Conservation (phyloP, 768 basidiomycete species). For the Hortiboletus campestris region DNA sequence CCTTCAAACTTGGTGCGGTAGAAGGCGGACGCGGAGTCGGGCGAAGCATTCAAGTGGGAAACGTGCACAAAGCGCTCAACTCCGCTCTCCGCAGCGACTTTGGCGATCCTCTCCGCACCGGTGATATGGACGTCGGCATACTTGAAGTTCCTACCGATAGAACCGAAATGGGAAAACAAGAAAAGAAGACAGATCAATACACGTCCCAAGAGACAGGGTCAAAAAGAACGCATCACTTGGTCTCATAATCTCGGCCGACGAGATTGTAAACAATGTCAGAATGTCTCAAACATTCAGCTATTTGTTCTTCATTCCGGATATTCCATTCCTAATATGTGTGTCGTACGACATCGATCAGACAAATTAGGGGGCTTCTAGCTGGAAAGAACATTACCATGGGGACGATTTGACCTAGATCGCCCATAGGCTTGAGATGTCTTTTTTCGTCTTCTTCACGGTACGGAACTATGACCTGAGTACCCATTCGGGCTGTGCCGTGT, state of each 20-base stretch:
- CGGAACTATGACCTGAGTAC: slow-evolving; percentile 91
- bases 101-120: slow-evolving; percentile 85
- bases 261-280: slow-evolving; percentile 98
- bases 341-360: slow-evolving; percentile 25
- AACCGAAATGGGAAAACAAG: not conserved
- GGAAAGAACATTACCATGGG: slow-evolving; percentile 64
- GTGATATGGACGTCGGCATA: slow-evolving; percentile 77
- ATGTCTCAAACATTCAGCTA: slow-evolving; percentile 89
- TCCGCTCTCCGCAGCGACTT: slow-evolving; percentile 70
- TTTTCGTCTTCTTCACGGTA: slow-evolving; percentile 95
- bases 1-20: slow-evolving; percentile 90
- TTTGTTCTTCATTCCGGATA: slow-evolving; percentile 83
- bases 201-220: slow-evolving; percentile 10
- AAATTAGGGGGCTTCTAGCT: slow-evolving; percentile 13
- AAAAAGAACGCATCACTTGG: slow-evolving; percentile 63
- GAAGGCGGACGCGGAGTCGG: slow-evolving; percentile 73
- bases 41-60: slow-evolving; percentile 90
- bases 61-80: slow-evolving; percentile 89
- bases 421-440: slow-evolving; percentile 86
- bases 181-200: slow-evolving; percentile 8
- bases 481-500: slow-evolving; percentile 69
- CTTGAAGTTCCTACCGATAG: slow-evolving; percentile 85
- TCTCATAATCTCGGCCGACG: slow-evolving; percentile 90
- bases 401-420: slow-evolving; percentile 95
- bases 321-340: slow-evolving; percentile 84